Evolutionary conservation across 495 filamentous ascomycete species (phyloP).

Genomic region (Tuber indicum): DNA sequence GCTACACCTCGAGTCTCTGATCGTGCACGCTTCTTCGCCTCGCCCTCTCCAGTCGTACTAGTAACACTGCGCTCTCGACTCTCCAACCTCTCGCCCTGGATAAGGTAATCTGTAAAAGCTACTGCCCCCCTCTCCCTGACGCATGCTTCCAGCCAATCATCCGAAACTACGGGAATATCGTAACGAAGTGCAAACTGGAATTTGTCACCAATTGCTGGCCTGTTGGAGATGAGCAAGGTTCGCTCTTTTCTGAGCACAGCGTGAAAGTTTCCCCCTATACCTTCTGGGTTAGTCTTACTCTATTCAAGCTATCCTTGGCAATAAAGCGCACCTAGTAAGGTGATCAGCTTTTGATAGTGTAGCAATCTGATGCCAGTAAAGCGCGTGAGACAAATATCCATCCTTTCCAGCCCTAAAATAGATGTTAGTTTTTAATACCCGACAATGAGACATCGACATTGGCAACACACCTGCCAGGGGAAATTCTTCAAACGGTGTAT

Average conservation of each 20-base stretch:
- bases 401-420: conserved; percentile 53
- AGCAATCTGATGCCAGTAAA: conserved; percentile 79
- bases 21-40: conserved; percentile 11
- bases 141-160: conserved; percentile 77
- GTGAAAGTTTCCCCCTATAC: conserved; percentile 33
- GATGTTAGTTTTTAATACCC: not conserved
- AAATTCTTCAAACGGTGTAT: conserved; percentile 64
- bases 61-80: conserved; percentile 2
- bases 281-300: conserved; percentile 5
- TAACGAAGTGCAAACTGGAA: conserved; percentile 64
- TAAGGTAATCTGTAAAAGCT: conserved; percentile 45
- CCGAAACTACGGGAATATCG: conserved; percentile 67
- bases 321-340: conserved; percentile 57
- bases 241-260: conserved; percentile 30
- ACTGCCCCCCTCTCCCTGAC: conserved; percentile 54
- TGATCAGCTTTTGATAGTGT: conserved; percentile 68
- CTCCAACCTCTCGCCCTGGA: conserved; percentile 15
- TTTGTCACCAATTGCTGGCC: conserved; percentile 59
- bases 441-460: conserved; percentile 1
- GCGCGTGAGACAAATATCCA: conserved; percentile 71
- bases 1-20: conserved; percentile 11
- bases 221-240: conserved; percentile 31
- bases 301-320: not conserved
- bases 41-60: too few relatives aligned
- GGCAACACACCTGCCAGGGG: conserved; percentile 54